Evolutionary conservation across 169 alveolate genomes (phyloP).

Genomic region (Babesia gibsoni): DNA sequence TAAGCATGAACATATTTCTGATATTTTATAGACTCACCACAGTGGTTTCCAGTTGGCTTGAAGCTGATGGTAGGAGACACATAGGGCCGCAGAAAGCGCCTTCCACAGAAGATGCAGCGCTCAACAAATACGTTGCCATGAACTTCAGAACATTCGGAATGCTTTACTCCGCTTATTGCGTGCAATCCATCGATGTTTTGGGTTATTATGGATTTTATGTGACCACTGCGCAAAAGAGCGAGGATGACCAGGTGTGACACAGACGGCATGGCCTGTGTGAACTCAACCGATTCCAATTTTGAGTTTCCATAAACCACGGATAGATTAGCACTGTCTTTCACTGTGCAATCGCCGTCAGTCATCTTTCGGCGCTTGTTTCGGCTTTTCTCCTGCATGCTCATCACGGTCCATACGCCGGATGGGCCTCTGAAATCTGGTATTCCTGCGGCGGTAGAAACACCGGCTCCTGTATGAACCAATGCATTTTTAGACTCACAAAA

Average conservation of each 20-base stretch:
- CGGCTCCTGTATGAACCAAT: conserved; percentile 77
- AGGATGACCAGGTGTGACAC: conserved; percentile 74
- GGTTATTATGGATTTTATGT: conserved; percentile 69
- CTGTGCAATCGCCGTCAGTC: conserved; percentile 54
- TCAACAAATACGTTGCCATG: conserved; percentile 82
- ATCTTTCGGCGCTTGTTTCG: conserved; percentile 41
- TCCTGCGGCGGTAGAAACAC: conserved; percentile 78
- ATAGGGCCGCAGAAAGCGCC: conserved; percentile 75
- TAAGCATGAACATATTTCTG: neutral
- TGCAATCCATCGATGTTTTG: conserved; percentile 83
- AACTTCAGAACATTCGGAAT: conserved; percentile 73
- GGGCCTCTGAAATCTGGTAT: conserved; percentile 79
- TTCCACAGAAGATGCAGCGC: conserved; percentile 77
- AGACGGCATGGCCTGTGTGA: conserved; percentile 79
- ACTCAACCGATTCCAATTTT: conserved; percentile 67
- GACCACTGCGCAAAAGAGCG: conserved; percentile 65
- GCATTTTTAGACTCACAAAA: conserved; percentile 60
- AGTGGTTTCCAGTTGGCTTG: conserved; percentile 79
- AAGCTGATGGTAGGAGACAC: conserved; percentile 80
- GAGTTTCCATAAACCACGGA: conserved; percentile 63
- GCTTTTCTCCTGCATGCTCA: conserved; percentile 24
- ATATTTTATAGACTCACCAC: conserved; percentile 55
- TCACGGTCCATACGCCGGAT: conserved; percentile 77
- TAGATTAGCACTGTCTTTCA: conserved; percentile 16
- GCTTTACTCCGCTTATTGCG: conserved; percentile 73